Evolutionary conservation across 75 land plant genomes (phyloP), one percentile per base, ranked within the genome.

Genomic region (Ceratopteris richardii): DNA sequence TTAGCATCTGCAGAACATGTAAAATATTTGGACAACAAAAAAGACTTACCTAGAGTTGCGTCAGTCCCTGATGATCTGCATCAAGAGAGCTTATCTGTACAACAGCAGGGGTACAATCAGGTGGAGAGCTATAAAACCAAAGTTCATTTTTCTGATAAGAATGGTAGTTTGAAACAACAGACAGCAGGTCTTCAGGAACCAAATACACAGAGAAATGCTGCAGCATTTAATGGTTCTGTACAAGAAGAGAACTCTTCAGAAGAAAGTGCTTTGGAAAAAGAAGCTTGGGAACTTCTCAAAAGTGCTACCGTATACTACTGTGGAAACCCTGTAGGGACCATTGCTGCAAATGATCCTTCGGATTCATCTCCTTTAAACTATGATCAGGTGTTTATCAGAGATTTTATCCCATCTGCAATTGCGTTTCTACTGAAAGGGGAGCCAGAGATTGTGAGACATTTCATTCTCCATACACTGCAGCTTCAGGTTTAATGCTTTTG

Each of bases 371-470:
- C 63, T 27, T 36, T 83, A 24, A 88, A 88, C 50, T 88, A 88
- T 70, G 94, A 88, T 47, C 85, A 87, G 52, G 94, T 88, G 44
- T 90, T 90, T 36, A 87, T 90, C 30, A 79, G 96, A n/a, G 96
- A 90, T 48, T 90, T 90, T 60, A 79, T 90, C 29, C 87, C 96
- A 30, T 83, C 92, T 10, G 96, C 85, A 19, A 74, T 90, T 28
- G 96, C 96, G 17, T 90, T 90, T 42, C 72, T 90, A 33, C 71
- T 90, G 67, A 90, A 90, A 54, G 96, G 96, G 20, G 96, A 90
- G 44, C 64, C 73, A 61, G 94, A 91, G 21, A 82, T 91, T 60
- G 97, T 88, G 1, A 67, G 93, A 37, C 79, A 81, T 53, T 90
- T 90, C 69, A 70, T 90, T 20, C 78, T 90, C 23, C 71, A 87